These are phyloP conservation scores for Cenchrus purpureus DNA, from an alignment of 176 grass and related monocot genomes.

Conservation along the genomic window DNA sequence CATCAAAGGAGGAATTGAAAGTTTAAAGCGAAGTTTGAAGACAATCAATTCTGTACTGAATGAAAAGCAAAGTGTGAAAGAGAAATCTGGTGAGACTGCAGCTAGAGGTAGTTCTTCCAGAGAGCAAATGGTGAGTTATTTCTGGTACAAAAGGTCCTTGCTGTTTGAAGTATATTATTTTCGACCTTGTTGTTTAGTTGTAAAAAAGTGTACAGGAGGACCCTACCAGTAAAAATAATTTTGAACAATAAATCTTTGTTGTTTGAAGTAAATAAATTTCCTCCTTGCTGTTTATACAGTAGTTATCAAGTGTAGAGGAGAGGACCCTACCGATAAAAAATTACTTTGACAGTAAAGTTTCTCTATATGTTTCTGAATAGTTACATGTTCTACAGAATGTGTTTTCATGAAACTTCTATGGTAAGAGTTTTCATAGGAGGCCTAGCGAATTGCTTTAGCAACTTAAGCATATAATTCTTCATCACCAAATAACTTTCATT, in stretches of 20 bases:
- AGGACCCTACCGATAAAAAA: no score
- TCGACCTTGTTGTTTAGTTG: background rate
- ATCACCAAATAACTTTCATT: background rate
- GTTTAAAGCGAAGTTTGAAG: conserved; percentile 72
- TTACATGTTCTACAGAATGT: background rate
- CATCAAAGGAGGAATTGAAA: conserved; percentile 69
- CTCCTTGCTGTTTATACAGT: no score
- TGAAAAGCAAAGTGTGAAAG: conserved; percentile 60
- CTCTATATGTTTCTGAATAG: background rate
- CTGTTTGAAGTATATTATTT: conserved; percentile 1
- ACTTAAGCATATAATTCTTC: background rate
- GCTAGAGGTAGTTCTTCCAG: conserved; percentile 24
- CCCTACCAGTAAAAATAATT: background rate
- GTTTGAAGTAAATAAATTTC: no score
- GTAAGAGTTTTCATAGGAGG: background rate
- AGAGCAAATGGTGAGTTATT: conserved; percentile 39
- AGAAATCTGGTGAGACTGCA: conserved; percentile 33
- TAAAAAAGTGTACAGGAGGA: background rate
- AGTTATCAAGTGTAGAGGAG: no score
- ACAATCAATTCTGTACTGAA: conserved; percentile 41
- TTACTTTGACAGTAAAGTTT: no score
- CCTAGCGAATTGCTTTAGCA: background rate
- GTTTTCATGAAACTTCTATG: background rate
- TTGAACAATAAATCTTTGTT: background rate
- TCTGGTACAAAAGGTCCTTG: no score